A percentile compares a stretch with the other conserved stretches of the same genome.
Evolutionary conservation across 768 basidiomycete species (phyloP).

Genomic region (Boletus rubropictus): DNA sequence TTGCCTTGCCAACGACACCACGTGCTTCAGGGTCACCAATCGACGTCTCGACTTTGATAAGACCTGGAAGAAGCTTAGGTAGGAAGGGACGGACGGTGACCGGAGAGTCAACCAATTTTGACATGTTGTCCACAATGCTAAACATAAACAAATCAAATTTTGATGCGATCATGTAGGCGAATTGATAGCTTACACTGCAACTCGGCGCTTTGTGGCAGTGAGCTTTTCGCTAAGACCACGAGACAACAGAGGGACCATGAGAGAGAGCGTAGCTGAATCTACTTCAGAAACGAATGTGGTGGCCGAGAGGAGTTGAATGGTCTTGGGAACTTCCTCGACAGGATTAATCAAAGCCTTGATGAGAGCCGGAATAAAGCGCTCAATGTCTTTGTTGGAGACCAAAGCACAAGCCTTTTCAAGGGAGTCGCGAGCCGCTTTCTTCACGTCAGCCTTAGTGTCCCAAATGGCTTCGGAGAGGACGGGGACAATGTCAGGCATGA

Average conservation of each 20-base stretch:
- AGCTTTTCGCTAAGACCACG: conserved; percentile 94
- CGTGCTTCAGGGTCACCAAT: conserved; percentile 99
- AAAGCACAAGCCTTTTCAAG: conserved; percentile 92
- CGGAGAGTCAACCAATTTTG: conserved; percentile 93
- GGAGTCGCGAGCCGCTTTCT: conserved; percentile 94
- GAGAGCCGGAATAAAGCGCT: conserved; percentile 94
- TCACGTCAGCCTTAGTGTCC: conserved; percentile 98
- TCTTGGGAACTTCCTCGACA: conserved; percentile 96
- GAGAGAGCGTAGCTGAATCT: conserved; percentile 92
- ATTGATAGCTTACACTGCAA: conserved; percentile 73
- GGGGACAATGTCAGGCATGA: conserved; percentile 93
- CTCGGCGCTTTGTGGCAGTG: conserved; percentile 95
- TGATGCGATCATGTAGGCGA: conserved; percentile 7
- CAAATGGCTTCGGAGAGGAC: conserved; percentile 93
- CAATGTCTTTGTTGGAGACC: conserved; percentile 97
- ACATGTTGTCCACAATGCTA: conserved; percentile 96
- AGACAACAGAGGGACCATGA: conserved; percentile 93
- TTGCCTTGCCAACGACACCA: conserved; percentile 83
- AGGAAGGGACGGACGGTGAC: conserved; percentile 95
- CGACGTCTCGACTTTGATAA: conserved; percentile 90
- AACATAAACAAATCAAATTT: conserved; percentile 17
- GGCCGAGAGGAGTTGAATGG: conserved; percentile 90
- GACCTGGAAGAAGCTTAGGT: conserved; percentile 89
- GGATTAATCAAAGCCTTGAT: conserved; percentile 98
- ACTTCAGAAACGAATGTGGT: conserved; percentile 99